phyloP scores from a whole-genome alignment of 176 grass and related monocot genomes.

The Pontederia crassipes region DNA sequence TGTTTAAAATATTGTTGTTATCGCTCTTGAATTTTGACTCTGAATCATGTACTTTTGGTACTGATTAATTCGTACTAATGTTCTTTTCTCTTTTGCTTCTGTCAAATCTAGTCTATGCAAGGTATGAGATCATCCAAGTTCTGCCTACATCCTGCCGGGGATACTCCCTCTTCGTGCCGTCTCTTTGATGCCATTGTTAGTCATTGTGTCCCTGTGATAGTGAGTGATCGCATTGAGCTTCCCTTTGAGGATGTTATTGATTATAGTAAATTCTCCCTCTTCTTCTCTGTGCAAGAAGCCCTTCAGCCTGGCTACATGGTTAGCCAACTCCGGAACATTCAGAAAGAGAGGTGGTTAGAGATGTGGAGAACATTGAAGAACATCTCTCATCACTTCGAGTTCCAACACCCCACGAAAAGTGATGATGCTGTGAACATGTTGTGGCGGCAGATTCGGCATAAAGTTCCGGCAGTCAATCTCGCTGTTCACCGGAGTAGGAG shows the following conservation, averaged over 20 bases:
- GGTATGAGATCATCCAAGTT: slow-evolving; percentile 84
- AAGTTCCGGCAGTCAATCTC: slow-evolving; percentile 63
- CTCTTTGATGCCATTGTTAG: slow-evolving; percentile 89
- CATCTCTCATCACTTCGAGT: slow-evolving; percentile 62
- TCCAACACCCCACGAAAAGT: slow-evolving; percentile 48
- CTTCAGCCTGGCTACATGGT: slow-evolving; percentile 57
- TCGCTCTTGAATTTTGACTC: too few species aligned
- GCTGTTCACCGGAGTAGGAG: slow-evolving; percentile 65
- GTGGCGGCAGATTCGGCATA: slow-evolving; percentile 64
- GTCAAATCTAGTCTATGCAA: slow-evolving; percentile 45
- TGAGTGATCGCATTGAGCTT: slow-evolving; percentile 82
- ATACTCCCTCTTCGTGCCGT: slow-evolving; percentile 87
- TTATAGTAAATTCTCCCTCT: slow-evolving; percentile 74
- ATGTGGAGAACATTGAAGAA: slow-evolving; percentile 77
- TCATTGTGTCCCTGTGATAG: slow-evolving; percentile 85
- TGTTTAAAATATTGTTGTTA: too few species aligned
- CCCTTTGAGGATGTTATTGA: slow-evolving; percentile 93
- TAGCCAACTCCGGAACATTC: slow-evolving; percentile 48
- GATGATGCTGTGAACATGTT: slow-evolving; percentile 83
- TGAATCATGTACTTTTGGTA: not conserved
- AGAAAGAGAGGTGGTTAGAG: slow-evolving; percentile 55
- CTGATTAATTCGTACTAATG: not conserved
- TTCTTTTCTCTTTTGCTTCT: slow-evolving; percentile 22
- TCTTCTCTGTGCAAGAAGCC: slow-evolving; percentile 84
- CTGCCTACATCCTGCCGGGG: slow-evolving; percentile 74